A percentile compares a stretch with the other conserved stretches of the same genome.
Conservation (phyloP, 2,329 filamentous ascomycete genomes). For the Pseudocercospora fijiensis region DNA sequence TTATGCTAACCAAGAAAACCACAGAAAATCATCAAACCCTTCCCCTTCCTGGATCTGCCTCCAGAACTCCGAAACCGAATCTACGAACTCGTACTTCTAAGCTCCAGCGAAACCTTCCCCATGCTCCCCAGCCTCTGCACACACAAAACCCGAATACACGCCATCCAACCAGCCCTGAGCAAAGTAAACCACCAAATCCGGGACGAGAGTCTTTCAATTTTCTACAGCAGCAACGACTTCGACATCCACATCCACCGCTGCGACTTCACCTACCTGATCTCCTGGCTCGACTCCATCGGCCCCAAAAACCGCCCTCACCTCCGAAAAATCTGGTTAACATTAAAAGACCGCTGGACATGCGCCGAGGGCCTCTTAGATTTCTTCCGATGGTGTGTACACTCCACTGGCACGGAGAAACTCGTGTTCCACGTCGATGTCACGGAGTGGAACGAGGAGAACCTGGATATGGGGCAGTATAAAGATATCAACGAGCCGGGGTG, state of each 20-base stretch:
- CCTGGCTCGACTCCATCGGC: too few relatives aligned
- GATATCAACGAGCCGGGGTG: too few relatives aligned
- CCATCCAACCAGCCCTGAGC: neutral
- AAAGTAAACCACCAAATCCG: neutral
- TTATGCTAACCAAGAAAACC: too few relatives aligned
- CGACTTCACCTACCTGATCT: neutral
- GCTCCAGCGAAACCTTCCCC: neutral
- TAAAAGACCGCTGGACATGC: neutral
- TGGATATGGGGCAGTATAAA: too few relatives aligned
- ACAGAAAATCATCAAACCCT: too few relatives aligned
- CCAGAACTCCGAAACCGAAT: neutral
- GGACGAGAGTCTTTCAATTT: neutral
- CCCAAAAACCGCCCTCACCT: neutral
- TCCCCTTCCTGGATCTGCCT: too few relatives aligned
- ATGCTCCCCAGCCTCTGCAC: neutral
- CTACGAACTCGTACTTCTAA: neutral
- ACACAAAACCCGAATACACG: neutral
- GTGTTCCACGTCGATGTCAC: too few relatives aligned
- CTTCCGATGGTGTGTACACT: too few relatives aligned
- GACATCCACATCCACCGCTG: neutral
- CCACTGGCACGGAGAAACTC: neutral
- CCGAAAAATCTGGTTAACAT: neutral
- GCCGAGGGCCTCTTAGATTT: neutral
- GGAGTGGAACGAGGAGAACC: too few relatives aligned
- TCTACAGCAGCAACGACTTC: neutral